These are phyloP conservation scores for Larix kaempferi DNA, from an alignment of 75 land plant species.

Conservation along the genomic window DNA sequence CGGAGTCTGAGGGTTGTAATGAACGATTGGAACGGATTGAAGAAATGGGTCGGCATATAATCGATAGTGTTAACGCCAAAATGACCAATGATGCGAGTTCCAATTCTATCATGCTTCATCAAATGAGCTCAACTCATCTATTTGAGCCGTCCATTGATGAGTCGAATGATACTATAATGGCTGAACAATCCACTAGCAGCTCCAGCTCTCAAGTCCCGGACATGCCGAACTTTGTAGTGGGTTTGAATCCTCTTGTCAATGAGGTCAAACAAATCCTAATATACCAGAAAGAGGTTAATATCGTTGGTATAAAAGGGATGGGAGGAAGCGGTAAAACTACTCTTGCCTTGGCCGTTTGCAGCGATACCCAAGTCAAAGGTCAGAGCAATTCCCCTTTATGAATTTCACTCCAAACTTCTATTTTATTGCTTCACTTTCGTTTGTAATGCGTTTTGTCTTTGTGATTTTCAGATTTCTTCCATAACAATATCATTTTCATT, in stretches of 20 bases:
- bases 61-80: neutral
- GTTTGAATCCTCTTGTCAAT: neutral
- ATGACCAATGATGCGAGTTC: neutral
- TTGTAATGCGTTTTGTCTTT: neutral
- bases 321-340: neutral
- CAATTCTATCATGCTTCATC: neutral
- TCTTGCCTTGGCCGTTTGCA: neutral
- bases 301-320: constrained; percentile 5
- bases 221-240: neutral
- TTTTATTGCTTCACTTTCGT: too few relatives aligned
- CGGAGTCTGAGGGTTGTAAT: neutral
- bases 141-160: too few relatives aligned
- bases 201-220: neutral
- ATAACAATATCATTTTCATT: constrained; percentile 38
- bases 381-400: neutral
- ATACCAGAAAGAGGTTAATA: neutral
- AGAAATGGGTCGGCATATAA: constrained; percentile 4
- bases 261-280: neutral
- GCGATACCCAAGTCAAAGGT: constrained; percentile 1
- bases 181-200: neutral
- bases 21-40: neutral
- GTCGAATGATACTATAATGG: neutral
- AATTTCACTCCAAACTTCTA: too few relatives aligned
- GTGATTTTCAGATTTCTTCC: constrained; percentile 30
- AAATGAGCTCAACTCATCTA: neutral